Evolutionary conservation across 2,329 filamentous ascomycete genomes (phyloP).

Genomic region (Cladosporium sp.): DNA sequence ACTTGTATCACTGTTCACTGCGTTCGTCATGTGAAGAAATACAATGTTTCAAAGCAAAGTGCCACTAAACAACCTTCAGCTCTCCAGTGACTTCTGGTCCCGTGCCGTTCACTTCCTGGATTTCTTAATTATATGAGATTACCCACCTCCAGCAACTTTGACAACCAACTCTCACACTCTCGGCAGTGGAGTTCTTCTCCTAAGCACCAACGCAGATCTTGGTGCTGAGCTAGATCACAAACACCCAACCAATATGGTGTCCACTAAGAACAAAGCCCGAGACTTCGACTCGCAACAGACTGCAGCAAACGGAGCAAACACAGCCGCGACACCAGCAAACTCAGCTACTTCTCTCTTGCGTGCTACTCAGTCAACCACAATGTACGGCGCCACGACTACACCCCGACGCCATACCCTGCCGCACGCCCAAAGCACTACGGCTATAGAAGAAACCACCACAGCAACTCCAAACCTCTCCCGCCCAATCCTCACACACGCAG

Average conservation of each 20-base stretch:
- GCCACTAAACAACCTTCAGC: not conserved
- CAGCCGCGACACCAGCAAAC: not conserved
- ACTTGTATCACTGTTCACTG: not conserved
- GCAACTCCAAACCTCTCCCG: not conserved
- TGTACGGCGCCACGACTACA: constrained; percentile 1
- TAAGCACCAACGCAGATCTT: not conserved
- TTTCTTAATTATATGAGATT: not conserved
- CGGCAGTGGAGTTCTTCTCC: not conserved
- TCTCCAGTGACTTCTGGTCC: not conserved
- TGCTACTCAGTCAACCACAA: not conserved
- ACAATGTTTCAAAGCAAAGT: not conserved
- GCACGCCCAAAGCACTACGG: not conserved
- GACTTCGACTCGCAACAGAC: not conserved
- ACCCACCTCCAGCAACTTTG: not conserved
- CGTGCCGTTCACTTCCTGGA: not conserved
- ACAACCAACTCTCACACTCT: not conserved
- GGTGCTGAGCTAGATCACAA: not conserved
- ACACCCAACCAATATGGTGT: not conserved
- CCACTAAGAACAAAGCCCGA: not conserved
- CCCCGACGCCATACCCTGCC: not conserved
- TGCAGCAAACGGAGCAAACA: not conserved
- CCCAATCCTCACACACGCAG: not conserved
- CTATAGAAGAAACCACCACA: not conserved
- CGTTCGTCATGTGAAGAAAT: not conserved
- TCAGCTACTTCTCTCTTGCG: not conserved